Evolutionary conservation across 2,329 filamentous ascomycete species (phyloP), one percentile per base, ranked within the genome.

Genomic region (Neofusicoccum sp.): DNA sequence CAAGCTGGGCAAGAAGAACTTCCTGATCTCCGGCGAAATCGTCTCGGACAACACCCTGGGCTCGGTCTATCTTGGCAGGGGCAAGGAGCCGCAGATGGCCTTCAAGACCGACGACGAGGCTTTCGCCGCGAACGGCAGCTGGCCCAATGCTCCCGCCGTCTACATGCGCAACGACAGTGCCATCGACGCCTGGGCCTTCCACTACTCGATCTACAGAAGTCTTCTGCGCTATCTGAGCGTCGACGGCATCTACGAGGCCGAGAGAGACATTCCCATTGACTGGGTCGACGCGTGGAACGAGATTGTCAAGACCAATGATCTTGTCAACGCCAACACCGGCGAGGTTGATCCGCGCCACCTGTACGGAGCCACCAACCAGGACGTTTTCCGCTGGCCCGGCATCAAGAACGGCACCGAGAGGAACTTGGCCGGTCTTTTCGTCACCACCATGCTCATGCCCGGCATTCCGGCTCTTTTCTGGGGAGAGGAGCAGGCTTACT

Each of bases 401-500:
- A 75, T 88, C 26, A 74, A 76, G 38, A 79, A 84, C 61, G 85
- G 85, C 3, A 82, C 82, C 0, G 77, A 86, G 65, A 78, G 82
- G 45, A 81, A 84, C 68, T 73, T 87, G 6, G 71, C 87, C 4
- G 85, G 79, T 4, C 75, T 82, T 14, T 87, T 85, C 65, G 78
- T 88, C 45, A 84, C 82, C 1, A 85, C 84, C 0, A 68, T 87
- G 54, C 75, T 85, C 48, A 77, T 87, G 68, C 85, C 85, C 1
- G 85, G 85, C 14, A 84, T 87, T 31, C 83, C 86, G 0, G 69
- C 86, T 31, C 71, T 86, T 14, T 78, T 83, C 14, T 89, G 84
- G 82, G 86, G 86, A 16, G 86, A 89, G 68, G 86, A 89, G 67
- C 86, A 89, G 4, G 71, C 81, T 0, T 85, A 85, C 63, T 88